These are phyloP conservation scores for Sclerotinia subarctica DNA, from an alignment of 2,329 filamentous ascomycete species.

Conservation along the genomic window DNA sequence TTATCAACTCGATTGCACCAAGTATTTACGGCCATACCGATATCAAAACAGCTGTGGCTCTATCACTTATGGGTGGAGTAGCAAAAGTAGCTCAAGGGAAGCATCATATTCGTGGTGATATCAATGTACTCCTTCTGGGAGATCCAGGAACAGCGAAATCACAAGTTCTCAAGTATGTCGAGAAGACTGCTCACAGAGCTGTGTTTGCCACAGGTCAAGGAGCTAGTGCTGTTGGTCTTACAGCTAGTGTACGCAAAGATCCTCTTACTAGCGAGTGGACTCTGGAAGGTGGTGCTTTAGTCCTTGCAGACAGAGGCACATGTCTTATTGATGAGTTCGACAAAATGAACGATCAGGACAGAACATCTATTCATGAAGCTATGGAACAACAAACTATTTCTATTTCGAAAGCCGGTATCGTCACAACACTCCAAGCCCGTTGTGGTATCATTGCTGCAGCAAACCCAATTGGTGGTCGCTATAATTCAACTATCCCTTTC, in stretches of 20 bases:
- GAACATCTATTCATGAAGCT: constrained; percentile 97
- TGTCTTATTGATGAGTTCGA: constrained; percentile 99
- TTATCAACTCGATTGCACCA: constrained; percentile 88
- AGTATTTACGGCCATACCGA: constrained; percentile 97
- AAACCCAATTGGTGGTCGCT: constrained; percentile 93
- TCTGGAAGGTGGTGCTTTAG: constrained; percentile 89
- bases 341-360: constrained; percentile 99
- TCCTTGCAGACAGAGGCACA: constrained; percentile 90
- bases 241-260: constrained; percentile 91
- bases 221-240: constrained; percentile 95
- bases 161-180: constrained; percentile 93
- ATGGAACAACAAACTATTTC: constrained; percentile 99
- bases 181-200: constrained; percentile 93
- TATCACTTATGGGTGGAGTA: constrained; percentile 93
- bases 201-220: constrained; percentile 98
- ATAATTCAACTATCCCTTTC: constrained; percentile 95
- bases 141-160: constrained; percentile 98
- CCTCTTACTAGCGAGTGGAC: constrained; percentile 97
- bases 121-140: constrained; percentile 93
- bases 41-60: constrained; percentile 92
- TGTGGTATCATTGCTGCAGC: constrained; percentile 96
- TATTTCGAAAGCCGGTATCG: constrained; percentile 97
- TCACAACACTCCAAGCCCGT: constrained; percentile 91
- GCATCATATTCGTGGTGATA: constrained; percentile 91
- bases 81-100: constrained; percentile 86